Percentiles rank a stretch among this genome's conserved stretches.
Conservation (phyloP, 371 early-diverging fungal species). For the Saksenaea oblongispora region DNA sequence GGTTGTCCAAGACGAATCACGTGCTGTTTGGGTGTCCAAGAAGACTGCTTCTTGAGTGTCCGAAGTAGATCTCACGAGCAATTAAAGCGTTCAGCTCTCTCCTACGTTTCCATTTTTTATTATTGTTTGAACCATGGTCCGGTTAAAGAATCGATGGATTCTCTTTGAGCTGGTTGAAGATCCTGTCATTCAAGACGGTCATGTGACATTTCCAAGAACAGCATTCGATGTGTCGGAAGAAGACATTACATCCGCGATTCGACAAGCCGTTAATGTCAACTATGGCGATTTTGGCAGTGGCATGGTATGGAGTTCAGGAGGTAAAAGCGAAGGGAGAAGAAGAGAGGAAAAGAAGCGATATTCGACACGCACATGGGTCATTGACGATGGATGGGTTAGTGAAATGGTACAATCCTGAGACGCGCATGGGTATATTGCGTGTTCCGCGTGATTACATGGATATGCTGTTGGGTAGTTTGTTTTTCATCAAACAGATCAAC, state of each 20-base stretch:
- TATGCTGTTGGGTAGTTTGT: slow-evolving; percentile 35
- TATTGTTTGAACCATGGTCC: slow-evolving; percentile 30
- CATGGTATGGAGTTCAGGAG: slow-evolving; percentile 21
- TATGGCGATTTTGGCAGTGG: slow-evolving; percentile 46
- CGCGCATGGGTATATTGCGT: slow-evolving; percentile 41
- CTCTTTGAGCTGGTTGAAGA: slow-evolving; percentile 43
- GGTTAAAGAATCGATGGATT: slow-evolving; percentile 51
- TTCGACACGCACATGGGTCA: neutral
- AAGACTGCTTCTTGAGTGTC: too few species aligned
- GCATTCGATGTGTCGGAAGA: slow-evolving; percentile 21
- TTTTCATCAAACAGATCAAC: slow-evolving; percentile 40
- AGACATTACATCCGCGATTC: slow-evolving; percentile 19
- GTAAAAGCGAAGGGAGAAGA: slow-evolving; percentile 10
- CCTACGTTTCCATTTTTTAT: neutral
- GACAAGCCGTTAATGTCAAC: slow-evolving; percentile 24
- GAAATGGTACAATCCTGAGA: slow-evolving; percentile 45
- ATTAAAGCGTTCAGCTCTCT: neutral
- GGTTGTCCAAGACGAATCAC: too few species aligned
- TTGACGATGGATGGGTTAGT: slow-evolving; percentile 15
- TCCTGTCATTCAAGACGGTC: slow-evolving; percentile 29
- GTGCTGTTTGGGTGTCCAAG: too few species aligned
- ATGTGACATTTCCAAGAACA: slow-evolving; percentile 26
- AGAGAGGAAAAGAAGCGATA: neutral
- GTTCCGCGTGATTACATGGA: slow-evolving; percentile 39
- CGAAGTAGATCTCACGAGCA: too few species aligned